Conservation (phyloP, 495 filamentous ascomycete species). For the Aspergillus olivimuriae region DNA sequence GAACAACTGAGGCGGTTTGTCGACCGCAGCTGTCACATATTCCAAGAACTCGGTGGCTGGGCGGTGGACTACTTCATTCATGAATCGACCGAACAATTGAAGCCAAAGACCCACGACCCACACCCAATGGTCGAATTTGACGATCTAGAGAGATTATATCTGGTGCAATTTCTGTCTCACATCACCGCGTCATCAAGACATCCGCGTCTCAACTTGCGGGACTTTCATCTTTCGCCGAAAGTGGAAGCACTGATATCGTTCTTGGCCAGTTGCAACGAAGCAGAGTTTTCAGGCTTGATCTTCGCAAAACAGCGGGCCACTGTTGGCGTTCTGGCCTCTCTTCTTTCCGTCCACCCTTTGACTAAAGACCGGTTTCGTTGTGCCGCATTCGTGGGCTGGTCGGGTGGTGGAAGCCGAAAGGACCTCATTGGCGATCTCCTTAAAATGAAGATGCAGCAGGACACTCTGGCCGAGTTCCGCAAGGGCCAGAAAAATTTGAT, state of each 20-base stretch:
- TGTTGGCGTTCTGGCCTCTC: conserved; percentile 57
- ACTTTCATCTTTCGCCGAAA: conserved; percentile 44
- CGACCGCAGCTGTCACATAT: conserved; percentile 35
- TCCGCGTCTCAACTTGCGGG: too few species aligned
- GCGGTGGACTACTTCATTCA: conserved; percentile 67
- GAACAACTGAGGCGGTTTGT: conserved; percentile 57
- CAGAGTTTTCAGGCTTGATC: conserved; percentile 60
- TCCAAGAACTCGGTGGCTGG: conserved; percentile 65
- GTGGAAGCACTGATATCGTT: conserved; percentile 46
- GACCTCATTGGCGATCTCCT: conserved; percentile 56
- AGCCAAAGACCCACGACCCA: conserved; percentile 24
- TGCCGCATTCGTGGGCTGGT: conserved; percentile 63
- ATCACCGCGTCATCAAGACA: conserved; percentile 39
- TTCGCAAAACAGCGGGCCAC: conserved; percentile 72
- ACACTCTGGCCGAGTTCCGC: conserved; percentile 64
- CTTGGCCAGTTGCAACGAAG: conserved; percentile 36
- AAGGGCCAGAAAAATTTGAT: conserved; percentile 67
- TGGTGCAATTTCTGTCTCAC: conserved; percentile 44
- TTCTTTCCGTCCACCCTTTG: conserved; percentile 56
- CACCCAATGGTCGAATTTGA: conserved; percentile 32
- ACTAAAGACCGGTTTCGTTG: conserved; percentile 54
- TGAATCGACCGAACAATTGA: conserved; percentile 46
- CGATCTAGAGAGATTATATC: conserved; percentile 53
- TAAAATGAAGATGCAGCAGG: conserved; percentile 44
- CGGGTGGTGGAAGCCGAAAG: conserved; percentile 40